Conservation (phyloP, 2,329 filamentous ascomycete genomes). For the Penicillium sp. region DNA sequence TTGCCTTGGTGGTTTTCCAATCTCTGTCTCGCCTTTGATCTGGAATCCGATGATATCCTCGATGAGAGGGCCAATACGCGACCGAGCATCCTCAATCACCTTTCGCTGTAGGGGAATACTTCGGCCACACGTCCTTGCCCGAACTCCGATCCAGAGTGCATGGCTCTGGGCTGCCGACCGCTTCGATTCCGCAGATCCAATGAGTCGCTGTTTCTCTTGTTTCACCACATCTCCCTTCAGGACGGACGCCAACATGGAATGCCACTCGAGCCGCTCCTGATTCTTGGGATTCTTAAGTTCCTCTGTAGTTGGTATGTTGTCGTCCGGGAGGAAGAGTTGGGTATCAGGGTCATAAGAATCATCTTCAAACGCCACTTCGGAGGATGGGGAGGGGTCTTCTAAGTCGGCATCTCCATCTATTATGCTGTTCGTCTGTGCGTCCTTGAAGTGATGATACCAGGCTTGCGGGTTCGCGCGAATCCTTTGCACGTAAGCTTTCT, state of each 20-base stretch:
- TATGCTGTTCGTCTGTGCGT: constrained; percentile 67
- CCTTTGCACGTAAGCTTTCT: constrained; percentile 91
- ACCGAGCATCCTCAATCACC: constrained; percentile 80
- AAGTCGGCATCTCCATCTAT: constrained; percentile 76
- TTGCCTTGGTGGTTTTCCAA: constrained; percentile 79
- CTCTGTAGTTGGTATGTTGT: constrained; percentile 82
- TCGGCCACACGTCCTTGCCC: constrained; percentile 79
- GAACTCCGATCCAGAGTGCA: constrained; percentile 85
- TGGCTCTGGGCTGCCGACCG: constrained; percentile 65
- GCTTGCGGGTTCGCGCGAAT: constrained; percentile 77
- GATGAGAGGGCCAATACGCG: constrained; percentile 69
- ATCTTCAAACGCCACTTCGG: constrained; percentile 76
- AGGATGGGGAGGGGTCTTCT: constrained; percentile 86
- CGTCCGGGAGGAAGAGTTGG: constrained; percentile 87
- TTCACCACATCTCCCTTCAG: constrained; percentile 94
- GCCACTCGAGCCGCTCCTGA: constrained; percentile 91
- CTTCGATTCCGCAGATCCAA: constrained; percentile 74
- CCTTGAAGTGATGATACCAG: constrained; percentile 62
- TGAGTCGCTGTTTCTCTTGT: constrained; percentile 94
- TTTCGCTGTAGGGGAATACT: constrained; percentile 80
- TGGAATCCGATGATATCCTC: constrained; percentile 91
- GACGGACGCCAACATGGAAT: constrained; percentile 94
- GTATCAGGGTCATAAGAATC: constrained; percentile 89
- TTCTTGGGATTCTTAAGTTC: constrained; percentile 86
- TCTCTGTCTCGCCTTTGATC: constrained; percentile 90